A percentile compares a stretch with the other conserved stretches of the same genome.
Conservation (phyloP, 345 rosid genomes). For the Conringia planisiliqua region DNA sequence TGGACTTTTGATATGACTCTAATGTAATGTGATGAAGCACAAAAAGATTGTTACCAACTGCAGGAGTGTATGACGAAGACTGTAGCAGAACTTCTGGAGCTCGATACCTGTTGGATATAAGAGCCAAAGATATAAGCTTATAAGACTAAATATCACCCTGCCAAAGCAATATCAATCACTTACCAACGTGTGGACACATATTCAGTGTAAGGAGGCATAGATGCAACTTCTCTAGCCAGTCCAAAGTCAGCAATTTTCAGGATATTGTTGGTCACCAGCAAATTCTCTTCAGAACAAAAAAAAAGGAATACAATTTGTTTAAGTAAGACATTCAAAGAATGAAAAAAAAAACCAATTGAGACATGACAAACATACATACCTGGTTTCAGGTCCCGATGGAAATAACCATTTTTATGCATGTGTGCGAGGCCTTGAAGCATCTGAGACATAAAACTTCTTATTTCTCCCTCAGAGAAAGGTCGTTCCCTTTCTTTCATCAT, state of each 20-base stretch:
- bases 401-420: constrained; percentile 85
- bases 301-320: not conserved
- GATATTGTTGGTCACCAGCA: constrained; percentile 76
- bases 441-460: constrained; percentile 70
- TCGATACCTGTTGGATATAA: constrained; percentile 62
- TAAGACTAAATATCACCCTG: not conserved
- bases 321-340: not conserved
- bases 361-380: constrained; percentile 38
- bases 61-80: constrained; percentile 81
- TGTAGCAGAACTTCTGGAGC: constrained; percentile 95
- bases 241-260: constrained; percentile 97
- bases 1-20: not conserved
- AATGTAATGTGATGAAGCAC: not conserved
- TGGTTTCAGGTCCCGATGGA: constrained; percentile 91
- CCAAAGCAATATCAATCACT: constrained; percentile 18
- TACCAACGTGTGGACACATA: constrained; percentile 97
- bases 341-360: not conserved
- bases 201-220: constrained; percentile 92
- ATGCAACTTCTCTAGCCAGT: constrained; percentile 87
- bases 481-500: constrained; percentile 66
- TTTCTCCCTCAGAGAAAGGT: constrained; percentile 76
- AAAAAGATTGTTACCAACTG: constrained; percentile 54
- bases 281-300: constrained; percentile 53
- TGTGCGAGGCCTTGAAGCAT: constrained; percentile 83
- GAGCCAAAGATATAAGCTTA: not conserved